Conservation (phyloP, 2,329 filamentous ascomycete genomes). For the Aspergillus fumigatiaffinis region DNA sequence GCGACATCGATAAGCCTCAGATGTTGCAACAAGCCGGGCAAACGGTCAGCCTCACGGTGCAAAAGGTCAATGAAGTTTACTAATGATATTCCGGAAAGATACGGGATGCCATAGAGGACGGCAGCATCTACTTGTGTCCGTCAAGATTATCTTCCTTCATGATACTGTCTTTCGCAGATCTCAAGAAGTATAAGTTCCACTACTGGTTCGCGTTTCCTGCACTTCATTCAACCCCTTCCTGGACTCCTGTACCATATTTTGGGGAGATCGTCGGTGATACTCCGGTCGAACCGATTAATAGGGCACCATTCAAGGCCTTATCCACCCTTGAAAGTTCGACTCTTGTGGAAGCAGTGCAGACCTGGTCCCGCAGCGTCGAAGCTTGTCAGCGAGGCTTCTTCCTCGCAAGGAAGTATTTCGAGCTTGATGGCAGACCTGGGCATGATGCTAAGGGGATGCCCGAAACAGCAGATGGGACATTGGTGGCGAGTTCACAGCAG, state of each 20-base stretch:
- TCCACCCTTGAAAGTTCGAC: constrained; percentile 67
- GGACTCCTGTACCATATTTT: constrained; percentile 56
- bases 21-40: constrained; percentile 75
- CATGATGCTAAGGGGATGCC: not conserved
- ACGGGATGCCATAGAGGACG: constrained; percentile 96
- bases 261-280: constrained; percentile 4
- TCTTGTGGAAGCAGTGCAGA: constrained; percentile 78
- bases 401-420: constrained; percentile 71
- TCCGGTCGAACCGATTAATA: constrained; percentile 16
- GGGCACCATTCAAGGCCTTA: constrained; percentile 41
- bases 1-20: constrained; percentile 71
- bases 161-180: constrained; percentile 85
- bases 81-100: constrained; percentile 57
- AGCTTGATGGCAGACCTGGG: not conserved
- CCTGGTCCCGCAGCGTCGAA: constrained; percentile 81
- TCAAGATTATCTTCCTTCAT: constrained; percentile 86
- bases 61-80: not conserved
- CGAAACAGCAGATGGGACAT: not conserved
- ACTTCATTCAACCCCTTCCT: constrained; percentile 80
- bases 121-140: constrained; percentile 91
- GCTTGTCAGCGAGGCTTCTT: constrained; percentile 90
- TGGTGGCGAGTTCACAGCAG: not conserved
- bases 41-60: constrained; percentile 54
- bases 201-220: constrained; percentile 98
- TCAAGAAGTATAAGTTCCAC: constrained; percentile 97